Base-by-base conservation (phyloP, 208 protist genomes). In the Herpetomonas samuelpessoai region DNA sequence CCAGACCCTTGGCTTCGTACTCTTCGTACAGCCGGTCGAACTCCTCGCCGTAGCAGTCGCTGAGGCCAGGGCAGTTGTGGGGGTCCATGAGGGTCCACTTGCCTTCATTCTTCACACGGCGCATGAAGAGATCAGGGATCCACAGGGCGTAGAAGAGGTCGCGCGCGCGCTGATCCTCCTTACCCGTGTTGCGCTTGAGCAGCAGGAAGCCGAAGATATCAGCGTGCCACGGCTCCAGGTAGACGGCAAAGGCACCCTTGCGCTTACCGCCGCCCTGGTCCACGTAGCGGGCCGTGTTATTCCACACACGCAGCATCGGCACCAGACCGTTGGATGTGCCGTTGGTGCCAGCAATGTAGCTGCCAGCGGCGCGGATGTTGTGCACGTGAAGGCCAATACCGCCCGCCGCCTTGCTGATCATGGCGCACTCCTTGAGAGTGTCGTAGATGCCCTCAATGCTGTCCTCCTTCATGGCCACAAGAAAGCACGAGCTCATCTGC, bases 181-280 rank as follows among this genome's bases (percentile, higher is more conserved):
- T 98, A 28, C 98, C 98, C 21, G 88, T 95, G 78, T 99, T 99
- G 77, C 98, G 98, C 79, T 95, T 97, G 24, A 99, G 79, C 41
- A 98, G 87, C 14, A 99, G 58, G 63, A 99, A 99, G 18, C 98
- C 95, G 47, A 98, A 97, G 29, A 99, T 86, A 64, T 99, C 98
- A 0, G 97, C 92, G 74, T 99, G 98, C 98, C 98, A 99, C 53
- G 98, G 98, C 87, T 99, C 98, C 0, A 99, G 85, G 75, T 99
- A 99, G 24, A 99, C 78, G 47, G 98, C 98, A 79, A 99, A 99
- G 31, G 98, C 96, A 27, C 98, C 98, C 67, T 99, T 99, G 66
- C 98, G 93, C 79, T 99, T 99, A 57, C 97, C 97, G 53, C 97
- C 98, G 28, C 97, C 93, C 83, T 99, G 98, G 67, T 99, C 97